phyloP scores from a whole-genome alignment of 306 rosid species.

The Rosa lucieae region DNA sequence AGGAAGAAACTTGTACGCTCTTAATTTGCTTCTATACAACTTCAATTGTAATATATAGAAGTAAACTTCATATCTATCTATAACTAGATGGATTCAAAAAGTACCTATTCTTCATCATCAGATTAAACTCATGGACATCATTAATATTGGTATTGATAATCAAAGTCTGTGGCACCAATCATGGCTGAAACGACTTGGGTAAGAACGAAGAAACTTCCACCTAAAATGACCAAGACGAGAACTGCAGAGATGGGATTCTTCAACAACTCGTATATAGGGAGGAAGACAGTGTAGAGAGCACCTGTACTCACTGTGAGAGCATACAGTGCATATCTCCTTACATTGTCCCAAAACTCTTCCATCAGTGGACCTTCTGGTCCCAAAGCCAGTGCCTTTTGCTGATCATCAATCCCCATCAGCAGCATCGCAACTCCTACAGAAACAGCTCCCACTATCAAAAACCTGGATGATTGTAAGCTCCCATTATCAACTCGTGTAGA shows the following conservation, averaged over 20 bases:
- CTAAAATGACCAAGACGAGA: conserved; percentile 60
- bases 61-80: not conserved
- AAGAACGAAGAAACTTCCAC: conserved; percentile 56
- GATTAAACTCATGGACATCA: not conserved
- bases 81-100: not conserved
- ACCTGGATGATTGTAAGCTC: conserved; percentile 29
- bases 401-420: conserved; percentile 47
- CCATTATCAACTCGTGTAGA: not conserved
- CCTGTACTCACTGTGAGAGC: conserved; percentile 89
- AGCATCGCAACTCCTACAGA: conserved; percentile 59
- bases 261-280: conserved; percentile 64
- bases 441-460: conserved; percentile 58
- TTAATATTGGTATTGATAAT: conserved; percentile 58
- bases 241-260: conserved; percentile 89
- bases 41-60: not conserved
- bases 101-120: not conserved
- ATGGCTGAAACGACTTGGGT: conserved; percentile 85
- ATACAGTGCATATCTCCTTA: conserved; percentile 76
- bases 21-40: conserved; percentile 3
- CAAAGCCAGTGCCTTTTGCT: conserved; percentile 69
- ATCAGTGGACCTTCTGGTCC: conserved; percentile 92
- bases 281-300: conserved; percentile 65
- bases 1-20: not conserved
- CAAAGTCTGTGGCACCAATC: conserved; percentile 82
- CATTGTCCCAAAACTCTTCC: conserved; percentile 97